Conservation (phyloP, 768 basidiomycete genomes). For the Inosperma sp. region DNA sequence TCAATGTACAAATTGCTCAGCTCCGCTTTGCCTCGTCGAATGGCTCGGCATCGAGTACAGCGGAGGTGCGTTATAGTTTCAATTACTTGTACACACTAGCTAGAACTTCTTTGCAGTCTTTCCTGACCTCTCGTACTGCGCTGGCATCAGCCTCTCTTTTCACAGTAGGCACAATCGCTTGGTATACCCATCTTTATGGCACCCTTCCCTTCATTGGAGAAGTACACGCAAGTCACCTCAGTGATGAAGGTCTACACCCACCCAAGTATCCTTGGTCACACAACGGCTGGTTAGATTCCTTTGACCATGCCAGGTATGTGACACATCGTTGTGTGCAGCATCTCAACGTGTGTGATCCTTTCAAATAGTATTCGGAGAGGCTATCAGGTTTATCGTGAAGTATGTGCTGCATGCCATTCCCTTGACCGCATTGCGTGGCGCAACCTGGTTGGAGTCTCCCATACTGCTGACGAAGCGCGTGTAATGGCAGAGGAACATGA, state of each 20-base stretch:
- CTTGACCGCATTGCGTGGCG: conserved; percentile 99
- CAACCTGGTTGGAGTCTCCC: conserved; percentile 96
- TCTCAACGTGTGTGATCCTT: conserved; percentile 2
- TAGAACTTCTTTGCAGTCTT: conserved; percentile 40
- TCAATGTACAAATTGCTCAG: conserved; percentile 32
- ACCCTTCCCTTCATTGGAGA: conserved; percentile 84
- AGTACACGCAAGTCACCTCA: conserved; percentile 88
- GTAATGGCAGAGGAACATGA: conserved; percentile 95
- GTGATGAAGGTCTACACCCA: conserved; percentile 93
- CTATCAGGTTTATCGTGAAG: conserved; percentile 97
- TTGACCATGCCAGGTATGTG: conserved; percentile 90
- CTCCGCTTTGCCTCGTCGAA: conserved; percentile 70
- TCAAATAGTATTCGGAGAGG: conserved; percentile 82
- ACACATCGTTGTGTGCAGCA: background rate
- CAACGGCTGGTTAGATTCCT: conserved; percentile 81
- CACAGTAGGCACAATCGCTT: conserved; percentile 86
- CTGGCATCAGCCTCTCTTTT: conserved; percentile 71
- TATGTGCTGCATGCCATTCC: conserved; percentile 98
- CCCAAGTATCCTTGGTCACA: conserved; percentile 87
- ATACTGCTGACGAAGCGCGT: conserved; percentile 87
- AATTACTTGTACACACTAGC: background rate
- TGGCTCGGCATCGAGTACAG: conserved; percentile 50
- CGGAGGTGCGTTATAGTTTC: conserved; percentile 51
- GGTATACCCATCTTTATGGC: conserved; percentile 96
- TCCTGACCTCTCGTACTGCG: conserved; percentile 66